These are phyloP conservation scores for Cladophialophora immunda DNA, from an alignment of 2,329 filamentous ascomycete genomes.

Conservation along the genomic window DNA sequence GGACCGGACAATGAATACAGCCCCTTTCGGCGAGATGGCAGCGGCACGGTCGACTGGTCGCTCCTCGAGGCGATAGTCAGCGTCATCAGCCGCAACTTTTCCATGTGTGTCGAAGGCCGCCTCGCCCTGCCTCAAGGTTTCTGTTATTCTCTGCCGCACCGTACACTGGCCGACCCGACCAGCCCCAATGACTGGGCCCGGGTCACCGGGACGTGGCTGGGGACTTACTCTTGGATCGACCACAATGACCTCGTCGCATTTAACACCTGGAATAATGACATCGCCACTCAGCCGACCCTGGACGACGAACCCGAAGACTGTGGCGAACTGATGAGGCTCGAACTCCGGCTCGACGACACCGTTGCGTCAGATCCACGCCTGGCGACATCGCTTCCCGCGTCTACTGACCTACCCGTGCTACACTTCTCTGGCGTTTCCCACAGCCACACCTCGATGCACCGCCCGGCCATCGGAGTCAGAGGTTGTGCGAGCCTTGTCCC, in stretches of 20 bases:
- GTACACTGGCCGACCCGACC: constrained; percentile 34
- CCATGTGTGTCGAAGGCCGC: constrained; percentile 28
- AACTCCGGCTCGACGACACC: constrained; percentile 36
- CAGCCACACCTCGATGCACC: constrained; percentile 19
- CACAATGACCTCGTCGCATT: constrained; percentile 38
- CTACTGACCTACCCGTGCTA: constrained; percentile 34
- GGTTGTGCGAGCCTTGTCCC: constrained; percentile 36
- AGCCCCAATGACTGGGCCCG: constrained; percentile 39
- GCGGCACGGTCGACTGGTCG: constrained; percentile 38
- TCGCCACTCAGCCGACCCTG: constrained; percentile 27
- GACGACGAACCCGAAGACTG: constrained; percentile 39
- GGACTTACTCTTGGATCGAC: constrained; percentile 41
- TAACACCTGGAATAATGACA: constrained; percentile 27
- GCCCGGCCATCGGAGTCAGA: constrained; percentile 34
- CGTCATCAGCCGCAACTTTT: constrained; percentile 38
- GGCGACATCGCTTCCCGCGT: constrained; percentile 33
- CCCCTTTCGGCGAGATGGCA: constrained; percentile 38
- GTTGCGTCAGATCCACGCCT: constrained; percentile 34
- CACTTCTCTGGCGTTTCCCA: constrained; percentile 40
- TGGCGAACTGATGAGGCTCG: constrained; percentile 41
- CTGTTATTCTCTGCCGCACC: constrained; percentile 39
- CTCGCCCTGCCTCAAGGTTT: constrained; percentile 39
- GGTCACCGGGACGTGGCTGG: constrained; percentile 38
- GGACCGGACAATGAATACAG: constrained; percentile 38
- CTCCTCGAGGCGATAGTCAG: constrained; percentile 38